phyloP scores from a whole-genome alignment of 495 filamentous ascomycete species.

The Talaromyces adpressus region DNA sequence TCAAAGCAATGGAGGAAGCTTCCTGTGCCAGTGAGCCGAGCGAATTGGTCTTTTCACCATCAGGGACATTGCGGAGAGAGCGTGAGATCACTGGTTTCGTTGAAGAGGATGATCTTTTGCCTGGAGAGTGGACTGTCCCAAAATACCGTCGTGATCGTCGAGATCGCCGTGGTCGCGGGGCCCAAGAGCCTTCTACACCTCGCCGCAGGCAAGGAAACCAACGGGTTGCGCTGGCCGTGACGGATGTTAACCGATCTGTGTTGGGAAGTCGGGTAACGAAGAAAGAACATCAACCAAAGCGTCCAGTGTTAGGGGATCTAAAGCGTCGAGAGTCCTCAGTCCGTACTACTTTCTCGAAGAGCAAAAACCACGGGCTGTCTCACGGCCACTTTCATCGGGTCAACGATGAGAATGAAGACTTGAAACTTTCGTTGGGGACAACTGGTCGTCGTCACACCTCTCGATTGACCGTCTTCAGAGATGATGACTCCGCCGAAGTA shows the following conservation, averaged over 20 bases:
- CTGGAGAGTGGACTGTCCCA: slow-evolving; percentile 41
- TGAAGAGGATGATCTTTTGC: slow-evolving; percentile 43
- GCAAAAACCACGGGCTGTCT: neutral
- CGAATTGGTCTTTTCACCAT: slow-evolving; percentile 59
- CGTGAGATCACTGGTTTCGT: slow-evolving; percentile 50
- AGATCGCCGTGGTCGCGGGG: slow-evolving; percentile 17
- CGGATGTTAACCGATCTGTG: slow-evolving; percentile 1
- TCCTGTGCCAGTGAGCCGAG: slow-evolving; percentile 61
- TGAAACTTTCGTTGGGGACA: neutral
- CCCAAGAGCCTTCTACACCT: neutral
- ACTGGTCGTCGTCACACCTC: neutral
- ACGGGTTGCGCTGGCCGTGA: neutral
- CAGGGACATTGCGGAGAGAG: slow-evolving; percentile 46
- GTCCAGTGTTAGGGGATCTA: neutral
- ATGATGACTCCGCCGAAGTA: neutral
- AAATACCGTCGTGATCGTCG: slow-evolving; percentile 22
- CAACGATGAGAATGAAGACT: slow-evolving; percentile 1
- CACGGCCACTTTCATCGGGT: neutral
- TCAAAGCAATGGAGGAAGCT: slow-evolving; percentile 62
- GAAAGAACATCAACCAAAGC: neutral
- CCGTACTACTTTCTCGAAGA: neutral
- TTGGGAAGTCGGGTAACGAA: slow-evolving; percentile 1
- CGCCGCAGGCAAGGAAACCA: neutral
- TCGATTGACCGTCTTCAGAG: slow-evolving; percentile 5
- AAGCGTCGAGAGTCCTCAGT: neutral